Evolutionary conservation across 768 basidiomycete species (phyloP).

Genomic region (Leccinum imitatum): DNA sequence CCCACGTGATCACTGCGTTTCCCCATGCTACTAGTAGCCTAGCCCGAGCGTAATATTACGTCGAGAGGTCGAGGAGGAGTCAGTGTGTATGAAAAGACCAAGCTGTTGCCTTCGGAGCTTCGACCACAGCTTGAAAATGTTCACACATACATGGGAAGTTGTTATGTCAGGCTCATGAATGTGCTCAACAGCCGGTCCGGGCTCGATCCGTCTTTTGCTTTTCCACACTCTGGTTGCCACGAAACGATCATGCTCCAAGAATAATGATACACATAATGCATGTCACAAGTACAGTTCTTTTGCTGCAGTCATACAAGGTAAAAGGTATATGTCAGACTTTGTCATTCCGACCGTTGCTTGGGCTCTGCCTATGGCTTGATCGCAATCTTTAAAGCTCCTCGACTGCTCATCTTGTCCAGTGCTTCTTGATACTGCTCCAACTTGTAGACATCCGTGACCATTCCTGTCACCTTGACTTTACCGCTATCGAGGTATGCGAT

Average conservation of each 20-base stretch:
- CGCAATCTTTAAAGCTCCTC: constrained; percentile 59
- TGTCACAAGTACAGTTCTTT: neutral
- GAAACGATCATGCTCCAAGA: neutral
- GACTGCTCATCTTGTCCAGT: constrained; percentile 69
- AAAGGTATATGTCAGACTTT: constrained; percentile 15
- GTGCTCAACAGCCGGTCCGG: neutral
- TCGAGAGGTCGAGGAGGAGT: neutral
- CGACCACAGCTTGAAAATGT: neutral
- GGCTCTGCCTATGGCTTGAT: constrained; percentile 47
- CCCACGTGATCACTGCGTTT: neutral
- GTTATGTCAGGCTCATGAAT: neutral
- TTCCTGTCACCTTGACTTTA: constrained; percentile 79
- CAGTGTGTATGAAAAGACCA: neutral
- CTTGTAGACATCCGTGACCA: constrained; percentile 69
- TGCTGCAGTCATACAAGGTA: constrained; percentile 2
- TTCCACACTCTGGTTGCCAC: neutral
- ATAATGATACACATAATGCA: neutral
- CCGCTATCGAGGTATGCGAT: constrained; percentile 87
- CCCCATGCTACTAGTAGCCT: neutral
- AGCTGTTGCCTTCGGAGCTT: neutral
- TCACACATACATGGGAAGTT: constrained; percentile 17
- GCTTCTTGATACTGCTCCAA: constrained; percentile 70
- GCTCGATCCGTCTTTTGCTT: neutral
- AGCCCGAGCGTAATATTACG: neutral
- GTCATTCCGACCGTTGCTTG: neutral